Evolutionary conservation across 208 protist species (phyloP).

Genomic region (Porcisia deanei): DNA sequence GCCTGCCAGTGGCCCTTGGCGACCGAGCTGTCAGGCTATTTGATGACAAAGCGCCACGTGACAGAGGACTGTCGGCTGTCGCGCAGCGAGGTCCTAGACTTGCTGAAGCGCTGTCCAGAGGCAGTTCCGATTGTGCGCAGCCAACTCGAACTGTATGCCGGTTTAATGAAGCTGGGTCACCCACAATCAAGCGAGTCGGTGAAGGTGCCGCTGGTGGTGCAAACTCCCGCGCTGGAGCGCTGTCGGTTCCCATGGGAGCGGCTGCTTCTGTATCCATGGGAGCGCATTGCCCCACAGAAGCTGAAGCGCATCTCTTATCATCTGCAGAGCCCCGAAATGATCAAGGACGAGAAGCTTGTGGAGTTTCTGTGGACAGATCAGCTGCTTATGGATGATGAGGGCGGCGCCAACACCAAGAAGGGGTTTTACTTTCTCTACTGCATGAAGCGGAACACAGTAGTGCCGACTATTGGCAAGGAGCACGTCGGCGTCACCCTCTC

Average conservation of each 20-base stretch:
- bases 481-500: conserved; percentile 40
- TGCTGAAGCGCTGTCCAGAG: conserved; percentile 59
- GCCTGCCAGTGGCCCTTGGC: conserved; percentile 69
- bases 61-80: conserved; percentile 68
- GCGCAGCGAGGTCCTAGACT: conserved; percentile 51
- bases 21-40: conserved; percentile 77
- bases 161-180: conserved; percentile 8
- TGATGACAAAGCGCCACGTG: conserved; percentile 85
- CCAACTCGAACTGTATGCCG: conserved; percentile 59
- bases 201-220: conserved; percentile 22
- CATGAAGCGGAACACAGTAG: conserved; percentile 38
- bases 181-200: background rate
- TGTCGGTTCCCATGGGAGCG: conserved; percentile 71
- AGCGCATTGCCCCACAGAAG: conserved; percentile 50
- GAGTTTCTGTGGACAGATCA: conserved; percentile 67
- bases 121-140: conserved; percentile 47
- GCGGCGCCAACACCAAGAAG: conserved; percentile 63
- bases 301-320: conserved; percentile 56
- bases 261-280: conserved; percentile 50
- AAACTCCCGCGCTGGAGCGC: conserved; percentile 42
- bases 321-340: conserved; percentile 22
- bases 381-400: conserved; percentile 79
- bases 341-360: conserved; percentile 50
- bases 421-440: conserved; percentile 90
- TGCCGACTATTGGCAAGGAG: conserved; percentile 27